Conservation (phyloP, 352 stramenopile species). For the Globisporangium solare region DNA sequence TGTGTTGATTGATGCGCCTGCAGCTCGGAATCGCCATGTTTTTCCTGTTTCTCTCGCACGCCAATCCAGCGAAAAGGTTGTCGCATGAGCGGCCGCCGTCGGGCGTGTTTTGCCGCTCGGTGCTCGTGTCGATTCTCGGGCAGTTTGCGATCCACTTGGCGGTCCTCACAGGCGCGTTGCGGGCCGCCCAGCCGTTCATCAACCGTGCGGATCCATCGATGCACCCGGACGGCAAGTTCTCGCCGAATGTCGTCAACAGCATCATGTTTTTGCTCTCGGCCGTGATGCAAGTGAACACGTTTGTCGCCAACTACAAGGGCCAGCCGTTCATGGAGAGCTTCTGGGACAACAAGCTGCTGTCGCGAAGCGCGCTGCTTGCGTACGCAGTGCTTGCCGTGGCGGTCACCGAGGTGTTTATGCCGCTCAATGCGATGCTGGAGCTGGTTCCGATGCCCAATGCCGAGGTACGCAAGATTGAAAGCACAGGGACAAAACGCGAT, state of each 20-base stretch:
- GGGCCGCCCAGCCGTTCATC: slow-evolving; percentile 53
- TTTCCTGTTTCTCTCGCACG: slow-evolving; percentile 54
- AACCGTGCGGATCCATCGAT: slow-evolving; percentile 54
- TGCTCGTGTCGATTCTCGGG: slow-evolving; percentile 85
- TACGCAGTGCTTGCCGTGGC: slow-evolving; percentile 27
- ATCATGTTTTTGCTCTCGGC: slow-evolving; percentile 92
- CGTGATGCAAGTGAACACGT: slow-evolving; percentile 56
- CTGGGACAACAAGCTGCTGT: slow-evolving; percentile 33
- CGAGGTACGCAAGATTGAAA: slow-evolving; percentile 17
- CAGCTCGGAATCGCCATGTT: slow-evolving; percentile 46
- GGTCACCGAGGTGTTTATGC: slow-evolving; percentile 25
- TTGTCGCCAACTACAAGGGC: slow-evolving; percentile 49
- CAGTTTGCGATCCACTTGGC: slow-evolving; percentile 92
- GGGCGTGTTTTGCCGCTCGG: slow-evolving; percentile 85
- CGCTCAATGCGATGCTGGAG: slow-evolving; percentile 33
- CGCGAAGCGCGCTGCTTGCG: slow-evolving; percentile 22
- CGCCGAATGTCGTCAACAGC: slow-evolving; percentile 93
- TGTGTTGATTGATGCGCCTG: not conserved
- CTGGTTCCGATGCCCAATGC: slow-evolving; percentile 30
- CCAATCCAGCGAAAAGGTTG: slow-evolving; percentile 86
- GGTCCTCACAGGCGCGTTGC: slow-evolving; percentile 52
- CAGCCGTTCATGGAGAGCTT: slow-evolving; percentile 56
- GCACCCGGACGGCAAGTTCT: slow-evolving; percentile 83
- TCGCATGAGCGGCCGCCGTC: slow-evolving; percentile 70
- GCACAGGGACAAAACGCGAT: slow-evolving; percentile 5